These are phyloP conservation scores for Blastomyces silverae DNA, from an alignment of 2,329 filamentous ascomycete genomes.

Conservation along the genomic window DNA sequence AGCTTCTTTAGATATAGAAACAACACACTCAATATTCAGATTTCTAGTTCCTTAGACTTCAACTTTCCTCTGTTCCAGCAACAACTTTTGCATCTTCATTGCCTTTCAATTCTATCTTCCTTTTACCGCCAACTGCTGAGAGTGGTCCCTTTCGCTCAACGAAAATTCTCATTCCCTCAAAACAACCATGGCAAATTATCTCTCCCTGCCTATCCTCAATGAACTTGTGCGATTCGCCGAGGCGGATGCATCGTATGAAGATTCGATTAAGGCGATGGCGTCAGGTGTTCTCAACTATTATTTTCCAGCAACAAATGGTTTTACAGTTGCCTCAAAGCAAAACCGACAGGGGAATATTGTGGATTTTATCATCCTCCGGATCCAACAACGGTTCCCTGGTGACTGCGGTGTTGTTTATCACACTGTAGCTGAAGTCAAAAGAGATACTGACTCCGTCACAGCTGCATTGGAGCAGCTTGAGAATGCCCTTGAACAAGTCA, in stretches of 20 bases:
- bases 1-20: neutral
- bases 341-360: neutral
- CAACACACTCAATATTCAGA: neutral
- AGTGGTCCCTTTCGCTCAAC: neutral
- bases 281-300: neutral
- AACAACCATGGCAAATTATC: neutral
- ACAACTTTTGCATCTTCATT: conserved; percentile 6
- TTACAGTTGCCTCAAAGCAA: neutral
- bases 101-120: conserved; percentile 3
- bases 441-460: neutral
- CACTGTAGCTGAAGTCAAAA: conserved; percentile 1
- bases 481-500: neutral
- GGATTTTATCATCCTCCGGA: conserved; percentile 1
- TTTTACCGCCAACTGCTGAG: neutral
- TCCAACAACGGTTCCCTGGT: neutral
- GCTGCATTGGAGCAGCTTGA: conserved; percentile 5
- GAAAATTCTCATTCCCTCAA: neutral
- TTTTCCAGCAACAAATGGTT: conserved; percentile 5
- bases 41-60: conserved; percentile 1
- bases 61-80: conserved; percentile 2
- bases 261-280: neutral
- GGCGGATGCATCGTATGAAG: conserved; percentile 4
- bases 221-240: neutral
- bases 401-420: neutral
- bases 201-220: neutral